phyloP scores from a whole-genome alignment of 257 asterid species.

The Lantana camara region DNA sequence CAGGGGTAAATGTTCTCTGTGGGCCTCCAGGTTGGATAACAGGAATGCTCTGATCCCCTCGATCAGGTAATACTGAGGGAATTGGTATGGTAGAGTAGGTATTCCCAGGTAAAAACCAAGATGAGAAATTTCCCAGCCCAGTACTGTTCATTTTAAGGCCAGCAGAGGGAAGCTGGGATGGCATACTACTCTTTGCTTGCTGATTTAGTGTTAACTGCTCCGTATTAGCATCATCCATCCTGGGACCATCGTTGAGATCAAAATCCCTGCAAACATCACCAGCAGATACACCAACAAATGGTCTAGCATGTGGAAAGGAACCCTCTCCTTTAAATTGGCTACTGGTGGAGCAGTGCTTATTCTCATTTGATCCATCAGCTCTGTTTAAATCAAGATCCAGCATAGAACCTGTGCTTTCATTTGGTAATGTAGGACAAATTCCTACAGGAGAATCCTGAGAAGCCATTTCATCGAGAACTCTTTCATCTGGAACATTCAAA shows the following conservation, averaged over 20 bases:
- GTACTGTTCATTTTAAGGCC: slow-evolving; percentile 43
- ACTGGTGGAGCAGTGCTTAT: slow-evolving; percentile 37
- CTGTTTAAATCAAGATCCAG: slow-evolving; percentile 63
- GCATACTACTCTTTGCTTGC: slow-evolving; percentile 27
- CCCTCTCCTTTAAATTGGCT: too few species aligned
- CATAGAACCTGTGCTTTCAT: too few species aligned
- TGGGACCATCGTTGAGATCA: slow-evolving; percentile 62
- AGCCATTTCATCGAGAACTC: slow-evolving; percentile 51
- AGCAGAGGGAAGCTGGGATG: slow-evolving; percentile 49
- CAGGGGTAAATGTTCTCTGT: slow-evolving; percentile 62
- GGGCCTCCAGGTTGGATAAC: slow-evolving; percentile 67
- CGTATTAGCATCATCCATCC: slow-evolving; percentile 36
- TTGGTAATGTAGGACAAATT: too few species aligned
- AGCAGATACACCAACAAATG: too few species aligned
- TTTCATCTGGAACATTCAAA: slow-evolving; percentile 57
- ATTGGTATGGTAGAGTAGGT: slow-evolving; percentile 54
- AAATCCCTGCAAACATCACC: slow-evolving; percentile 47
- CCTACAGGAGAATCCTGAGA: slow-evolving; percentile 32
- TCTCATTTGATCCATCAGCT: slow-evolving; percentile 47
- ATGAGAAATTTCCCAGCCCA: slow-evolving; percentile 59
- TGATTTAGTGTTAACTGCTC: slow-evolving; percentile 33
- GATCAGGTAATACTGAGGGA: slow-evolving; percentile 52
- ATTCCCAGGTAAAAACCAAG: slow-evolving; percentile 64
- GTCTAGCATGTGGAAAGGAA: slow-evolving; percentile 20
- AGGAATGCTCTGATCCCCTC: too few species aligned